Percentiles rank a stretch among this genome's conserved stretches.
Evolutionary conservation across 192 early-diverging fungal genomes (phyloP).

Genomic region (Gigaspora rosea): DNA sequence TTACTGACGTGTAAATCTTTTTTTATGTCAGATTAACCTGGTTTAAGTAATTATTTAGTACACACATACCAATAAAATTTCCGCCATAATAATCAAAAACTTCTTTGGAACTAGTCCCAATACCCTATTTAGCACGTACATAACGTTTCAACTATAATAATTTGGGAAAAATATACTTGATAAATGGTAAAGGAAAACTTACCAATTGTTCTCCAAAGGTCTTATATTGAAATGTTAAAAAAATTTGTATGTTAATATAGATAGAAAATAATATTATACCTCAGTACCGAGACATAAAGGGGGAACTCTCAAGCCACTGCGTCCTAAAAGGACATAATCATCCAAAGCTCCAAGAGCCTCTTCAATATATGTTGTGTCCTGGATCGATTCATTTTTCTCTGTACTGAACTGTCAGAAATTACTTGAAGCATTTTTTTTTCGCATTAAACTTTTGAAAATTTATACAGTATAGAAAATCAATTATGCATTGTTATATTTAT

Average conservation of each 20-base stretch:
- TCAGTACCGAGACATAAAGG: constrained; percentile 45
- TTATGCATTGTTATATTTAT: no score
- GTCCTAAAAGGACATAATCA: constrained; percentile 42
- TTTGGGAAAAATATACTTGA: no score
- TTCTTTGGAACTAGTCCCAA: constrained; percentile 39
- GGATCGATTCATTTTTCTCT: background rate
- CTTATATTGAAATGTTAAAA: constrained; percentile 7
- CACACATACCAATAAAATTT: constrained; percentile 49
- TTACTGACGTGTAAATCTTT: no score
- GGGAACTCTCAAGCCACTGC: constrained; percentile 42
- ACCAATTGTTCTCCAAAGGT: constrained; percentile 45
- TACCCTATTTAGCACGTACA: constrained; percentile 41
- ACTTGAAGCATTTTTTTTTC: no score
- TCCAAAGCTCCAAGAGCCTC: constrained; percentile 36
- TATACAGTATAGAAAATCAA: no score
- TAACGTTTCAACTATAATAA: no score
- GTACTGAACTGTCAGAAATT: no score
- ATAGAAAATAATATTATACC: constrained; percentile 33
- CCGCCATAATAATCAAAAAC: constrained; percentile 55
- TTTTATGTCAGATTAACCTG: no score
- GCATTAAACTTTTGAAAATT: no score
- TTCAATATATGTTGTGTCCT: constrained; percentile 15
- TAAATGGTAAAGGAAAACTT: no score
- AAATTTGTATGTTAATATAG: no score
- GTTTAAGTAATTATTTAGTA: no score